Conservation (phyloP, 2,329 filamentous ascomycete species). For the Capronia coronata region DNA sequence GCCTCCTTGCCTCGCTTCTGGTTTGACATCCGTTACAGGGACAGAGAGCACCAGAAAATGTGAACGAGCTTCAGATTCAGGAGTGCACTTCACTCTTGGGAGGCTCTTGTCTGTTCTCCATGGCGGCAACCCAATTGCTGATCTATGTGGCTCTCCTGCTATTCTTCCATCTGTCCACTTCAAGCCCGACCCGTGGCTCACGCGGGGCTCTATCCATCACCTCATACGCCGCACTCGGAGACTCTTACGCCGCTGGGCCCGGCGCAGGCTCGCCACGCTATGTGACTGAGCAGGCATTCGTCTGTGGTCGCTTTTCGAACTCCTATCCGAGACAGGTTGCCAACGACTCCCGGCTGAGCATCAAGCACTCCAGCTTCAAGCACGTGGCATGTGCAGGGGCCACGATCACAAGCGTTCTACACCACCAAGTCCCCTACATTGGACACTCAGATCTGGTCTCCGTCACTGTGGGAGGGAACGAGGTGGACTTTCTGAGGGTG, state of each 20-base stretch:
- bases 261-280: slow-evolving; percentile 26
- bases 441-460: slow-evolving; percentile 26
- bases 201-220: background rate
- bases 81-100: too few species aligned
- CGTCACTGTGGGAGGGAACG: slow-evolving; percentile 30
- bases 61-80: too few species aligned
- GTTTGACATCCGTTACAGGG: too few species aligned
- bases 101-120: background rate
- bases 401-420: slow-evolving; percentile 22
- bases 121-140: background rate
- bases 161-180: too few species aligned
- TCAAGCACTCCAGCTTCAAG: slow-evolving; percentile 20
- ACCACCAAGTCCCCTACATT: slow-evolving; percentile 20
- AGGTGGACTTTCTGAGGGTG: slow-evolving; percentile 29
- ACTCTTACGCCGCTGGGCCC: slow-evolving; percentile 30
- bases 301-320: slow-evolving; percentile 28
- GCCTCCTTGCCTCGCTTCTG: too few species aligned
- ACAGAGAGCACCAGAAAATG: too few species aligned
- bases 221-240: slow-evolving; percentile 29
- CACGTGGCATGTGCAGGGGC: slow-evolving; percentile 29
- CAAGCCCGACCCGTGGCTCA: too few species aligned
- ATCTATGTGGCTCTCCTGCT: background rate
- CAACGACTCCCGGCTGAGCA: slow-evolving; percentile 15
- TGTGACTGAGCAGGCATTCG: slow-evolving; percentile 7
- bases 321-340: slow-evolving; percentile 29